phyloP scores from a whole-genome alignment of 2,329 filamentous ascomycete species.

The Fusarium citri region DNA sequence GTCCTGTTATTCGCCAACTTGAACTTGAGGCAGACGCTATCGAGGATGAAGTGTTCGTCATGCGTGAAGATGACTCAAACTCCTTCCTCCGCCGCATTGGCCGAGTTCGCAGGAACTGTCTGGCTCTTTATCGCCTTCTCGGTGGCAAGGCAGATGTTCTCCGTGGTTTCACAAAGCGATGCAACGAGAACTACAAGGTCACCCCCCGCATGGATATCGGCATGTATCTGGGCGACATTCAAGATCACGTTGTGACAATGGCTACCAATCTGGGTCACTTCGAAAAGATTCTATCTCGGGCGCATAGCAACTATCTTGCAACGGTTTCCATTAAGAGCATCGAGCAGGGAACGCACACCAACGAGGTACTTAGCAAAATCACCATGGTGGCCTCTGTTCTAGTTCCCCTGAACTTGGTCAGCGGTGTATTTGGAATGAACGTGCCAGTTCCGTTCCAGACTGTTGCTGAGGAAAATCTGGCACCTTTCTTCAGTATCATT shows the following conservation, averaged over 20 bases:
- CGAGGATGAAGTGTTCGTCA: slow-evolving; percentile 94
- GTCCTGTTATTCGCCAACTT: slow-evolving; percentile 86
- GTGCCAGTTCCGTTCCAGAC: slow-evolving; percentile 76
- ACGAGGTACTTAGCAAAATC: slow-evolving; percentile 92
- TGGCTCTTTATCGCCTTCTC: slow-evolving; percentile 90
- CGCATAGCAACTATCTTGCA: slow-evolving; percentile 95
- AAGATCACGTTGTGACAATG: slow-evolving; percentile 99
- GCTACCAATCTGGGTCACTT: slow-evolving; percentile 96
- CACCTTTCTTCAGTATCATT: slow-evolving; percentile 38
- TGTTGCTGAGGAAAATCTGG: slow-evolving; percentile 59
- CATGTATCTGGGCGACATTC: slow-evolving; percentile 95
- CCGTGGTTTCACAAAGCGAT: slow-evolving; percentile 96
- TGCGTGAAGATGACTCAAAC: slow-evolving; percentile 89
- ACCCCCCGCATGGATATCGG: slow-evolving; percentile 97
- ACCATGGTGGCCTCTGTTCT: slow-evolving; percentile 93
- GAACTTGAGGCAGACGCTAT: slow-evolving; percentile 92
- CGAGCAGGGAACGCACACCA: slow-evolving; percentile 86
- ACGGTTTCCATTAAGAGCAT: slow-evolving; percentile 94
- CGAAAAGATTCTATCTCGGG: slow-evolving; percentile 95
- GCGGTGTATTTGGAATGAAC: slow-evolving; percentile 90
- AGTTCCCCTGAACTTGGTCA: slow-evolving; percentile 95
- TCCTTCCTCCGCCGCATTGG: slow-evolving; percentile 89
- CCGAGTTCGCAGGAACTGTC: slow-evolving; percentile 91
- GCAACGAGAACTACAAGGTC: slow-evolving; percentile 96
- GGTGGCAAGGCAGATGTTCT: slow-evolving; percentile 99